These are phyloP conservation scores for Thielaviopsis euricoi DNA, from an alignment of 2,329 filamentous ascomycete species.

Conservation along the genomic window DNA sequence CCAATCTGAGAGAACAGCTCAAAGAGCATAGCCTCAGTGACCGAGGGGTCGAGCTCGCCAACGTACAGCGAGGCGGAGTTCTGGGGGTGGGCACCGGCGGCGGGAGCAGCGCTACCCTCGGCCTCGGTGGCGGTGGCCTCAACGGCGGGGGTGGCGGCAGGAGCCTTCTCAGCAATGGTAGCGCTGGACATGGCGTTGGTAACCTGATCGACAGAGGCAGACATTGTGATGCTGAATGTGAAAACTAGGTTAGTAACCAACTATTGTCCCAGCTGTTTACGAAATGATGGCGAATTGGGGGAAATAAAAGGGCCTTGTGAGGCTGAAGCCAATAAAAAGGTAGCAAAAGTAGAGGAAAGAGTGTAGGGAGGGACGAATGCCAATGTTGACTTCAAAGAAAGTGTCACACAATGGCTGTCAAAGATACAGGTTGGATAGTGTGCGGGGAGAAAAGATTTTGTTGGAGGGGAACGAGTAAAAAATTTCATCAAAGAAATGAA, in stretches of 20 bases:
- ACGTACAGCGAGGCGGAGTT: slow-evolving; percentile 98
- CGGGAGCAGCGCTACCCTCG: slow-evolving; percentile 48
- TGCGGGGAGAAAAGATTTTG: slow-evolving; percentile 3
- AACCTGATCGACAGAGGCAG: slow-evolving; percentile 63
- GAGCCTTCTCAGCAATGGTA: slow-evolving; percentile 51
- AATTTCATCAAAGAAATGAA: not conserved
- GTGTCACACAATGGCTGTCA: not conserved
- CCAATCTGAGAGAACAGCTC: slow-evolving; percentile 99
- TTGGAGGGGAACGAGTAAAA: not conserved
- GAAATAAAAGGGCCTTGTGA: too few relatives aligned
- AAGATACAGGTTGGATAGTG: not conserved
- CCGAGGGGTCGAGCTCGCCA: slow-evolving; percentile 90
- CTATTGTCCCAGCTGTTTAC: too few relatives aligned
- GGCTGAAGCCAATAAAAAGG: too few relatives aligned
- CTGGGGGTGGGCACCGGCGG: slow-evolving; percentile 60
- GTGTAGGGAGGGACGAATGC: too few relatives aligned
- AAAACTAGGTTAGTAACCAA: not conserved
- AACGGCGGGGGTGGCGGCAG: slow-evolving; percentile 49
- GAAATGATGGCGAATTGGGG: too few relatives aligned
- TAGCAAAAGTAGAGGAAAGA: too few relatives aligned
- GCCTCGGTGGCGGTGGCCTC: slow-evolving; percentile 51
- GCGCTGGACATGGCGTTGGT: slow-evolving; percentile 60
- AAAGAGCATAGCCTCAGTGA: slow-evolving; percentile 99
- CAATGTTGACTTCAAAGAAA: not conserved
- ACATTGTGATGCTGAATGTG: slow-evolving; percentile 32